Base-by-base conservation (phyloP, 805 yeast genomes). In the Myxozyma melibiosi region DNA sequence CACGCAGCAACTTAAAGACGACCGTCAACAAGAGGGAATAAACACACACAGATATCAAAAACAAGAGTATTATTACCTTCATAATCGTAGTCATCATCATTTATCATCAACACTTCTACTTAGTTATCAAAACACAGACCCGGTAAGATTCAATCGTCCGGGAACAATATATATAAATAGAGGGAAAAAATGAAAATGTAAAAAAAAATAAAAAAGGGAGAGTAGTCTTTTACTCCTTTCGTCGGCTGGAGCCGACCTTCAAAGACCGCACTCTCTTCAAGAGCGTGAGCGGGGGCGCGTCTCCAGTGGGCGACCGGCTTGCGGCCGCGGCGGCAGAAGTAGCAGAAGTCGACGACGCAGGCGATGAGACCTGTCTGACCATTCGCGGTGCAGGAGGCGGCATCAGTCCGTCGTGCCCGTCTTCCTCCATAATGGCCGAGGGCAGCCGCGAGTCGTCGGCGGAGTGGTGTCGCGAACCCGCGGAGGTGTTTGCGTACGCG, bases 261-360 rank as follows among this genome's bases (percentile, higher is more conserved):
- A 91, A 80, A 76, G 96, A 88, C 74, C 87, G 89, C 43, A 91
- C 97, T 70, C 97, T 84, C 68, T 86, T 84, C 68, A 91, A 75
- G 61, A 91, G 77, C 28, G 47, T 61, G 3, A 88, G 8, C 30
- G 49, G 13, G 30, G 55, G 34, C 25, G 35, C 46, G 4, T 9
- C 30, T 2, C 34, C 33, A 22, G 16, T 46, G 51, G 28, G 1
- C 8, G 24, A 4, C 13, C 18, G 13, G 37, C 35, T 11, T 3
- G 37, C 25, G n/a, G 27, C 33, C 14, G 37, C 7, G n/a, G 37
- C 16, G 3, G 25, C 38, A 14, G 31, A n/a, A 2, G 14, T 22
- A 44, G 49, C 28, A 16, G 44, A 14, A 11, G 55, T 49, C 20
- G 61, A 30, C 24, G 53, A 28, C 37, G 57, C 54, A 14, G 65